Base-by-base conservation (phyloP, 2,329 filamentous ascomycete genomes). In the Nigrospora sphaerica region DNA sequence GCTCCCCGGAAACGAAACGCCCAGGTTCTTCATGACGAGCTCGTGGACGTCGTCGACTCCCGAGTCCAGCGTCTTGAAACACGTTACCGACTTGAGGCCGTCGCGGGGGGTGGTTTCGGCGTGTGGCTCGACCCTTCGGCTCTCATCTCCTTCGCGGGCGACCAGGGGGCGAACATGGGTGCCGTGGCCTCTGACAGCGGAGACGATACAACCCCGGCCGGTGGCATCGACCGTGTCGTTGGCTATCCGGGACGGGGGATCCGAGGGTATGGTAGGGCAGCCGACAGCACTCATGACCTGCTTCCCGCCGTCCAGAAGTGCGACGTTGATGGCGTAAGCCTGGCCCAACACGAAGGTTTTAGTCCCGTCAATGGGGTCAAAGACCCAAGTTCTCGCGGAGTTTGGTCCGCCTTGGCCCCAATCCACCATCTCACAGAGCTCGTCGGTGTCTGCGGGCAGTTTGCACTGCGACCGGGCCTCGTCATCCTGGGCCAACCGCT, bases 301-400 rank as follows among this genome's bases (percentile, higher is more conserved):
- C 47, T 63, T 59, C 4, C 75, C 73, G 23, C 70, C 73, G 32
- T 73, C 63, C 3, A 81, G 57, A 3, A 81, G 66, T 2, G 68
- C 75, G 16, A 78, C 66, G 48, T 81, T 81, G 59, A 80, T 74
- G 46, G 75, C 78, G 52, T 80, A 81, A 40, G 78, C 69, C 53
- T 78, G 64, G 6, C 73, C 71, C 12, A 65, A 62, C 10, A 81
- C 64, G 45, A 77, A 81, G 1, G 75, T 78, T 61, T 75, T 73
- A 2, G 78, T 81, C 9, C 78, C 78, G 51, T 81, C 78, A 31
- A 81, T 80, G 1, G 78, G 78, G 54, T 81, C 78, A 53, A 81
- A 80, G 0, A 81, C 69, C 77, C 78, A 81, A 10, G 72, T 70
- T 13, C 76, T 59, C 9, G 69, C 71, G 2, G 57, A 57, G 2